These are phyloP conservation scores for Lactifluus piperatus DNA, from an alignment of 768 basidiomycete species.

Conservation along the genomic window DNA sequence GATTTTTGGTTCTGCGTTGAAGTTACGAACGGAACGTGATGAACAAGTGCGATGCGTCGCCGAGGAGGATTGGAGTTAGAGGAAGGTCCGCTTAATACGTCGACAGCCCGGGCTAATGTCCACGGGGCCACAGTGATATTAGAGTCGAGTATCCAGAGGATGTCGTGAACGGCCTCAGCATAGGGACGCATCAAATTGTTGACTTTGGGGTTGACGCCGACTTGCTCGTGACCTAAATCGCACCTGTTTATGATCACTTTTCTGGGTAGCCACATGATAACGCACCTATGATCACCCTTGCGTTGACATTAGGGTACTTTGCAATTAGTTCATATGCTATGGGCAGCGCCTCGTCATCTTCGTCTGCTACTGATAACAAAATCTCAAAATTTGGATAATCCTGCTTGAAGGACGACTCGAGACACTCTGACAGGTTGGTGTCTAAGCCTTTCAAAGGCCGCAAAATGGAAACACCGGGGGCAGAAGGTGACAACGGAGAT, in stretches of 20 bases:
- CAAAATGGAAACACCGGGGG: slow-evolving; percentile 88
- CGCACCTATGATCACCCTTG: slow-evolving; percentile 70
- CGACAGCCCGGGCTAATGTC: slow-evolving; percentile 79
- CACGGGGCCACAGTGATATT: slow-evolving; percentile 73
- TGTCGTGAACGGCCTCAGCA: slow-evolving; percentile 70
- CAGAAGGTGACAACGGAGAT: slow-evolving; percentile 35
- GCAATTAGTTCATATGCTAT: slow-evolving; percentile 70
- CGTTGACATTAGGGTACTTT: slow-evolving; percentile 70
- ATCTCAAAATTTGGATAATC: slow-evolving; percentile 91
- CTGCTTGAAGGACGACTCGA: slow-evolving; percentile 87
- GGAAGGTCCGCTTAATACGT: slow-evolving; percentile 47
- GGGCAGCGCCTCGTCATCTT: slow-evolving; percentile 75
- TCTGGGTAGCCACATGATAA: background rate
- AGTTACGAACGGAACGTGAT: slow-evolving; percentile 89
- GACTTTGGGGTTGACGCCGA: slow-evolving; percentile 95
- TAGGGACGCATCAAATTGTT: slow-evolving; percentile 92
- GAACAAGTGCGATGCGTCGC: slow-evolving; percentile 71
- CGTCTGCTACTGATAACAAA: slow-evolving; percentile 84
- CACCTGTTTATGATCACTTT: background rate
- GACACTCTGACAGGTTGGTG: slow-evolving; percentile 90
- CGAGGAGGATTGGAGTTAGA: slow-evolving; percentile 27
- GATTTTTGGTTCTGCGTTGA: slow-evolving; percentile 44
- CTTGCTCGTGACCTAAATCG: slow-evolving; percentile 59
- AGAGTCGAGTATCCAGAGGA: slow-evolving; percentile 97
- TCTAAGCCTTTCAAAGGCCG: slow-evolving; percentile 94